Evolutionary conservation across 2,329 filamentous ascomycete species (phyloP).

Genomic region (Ascochyta lentis): DNA sequence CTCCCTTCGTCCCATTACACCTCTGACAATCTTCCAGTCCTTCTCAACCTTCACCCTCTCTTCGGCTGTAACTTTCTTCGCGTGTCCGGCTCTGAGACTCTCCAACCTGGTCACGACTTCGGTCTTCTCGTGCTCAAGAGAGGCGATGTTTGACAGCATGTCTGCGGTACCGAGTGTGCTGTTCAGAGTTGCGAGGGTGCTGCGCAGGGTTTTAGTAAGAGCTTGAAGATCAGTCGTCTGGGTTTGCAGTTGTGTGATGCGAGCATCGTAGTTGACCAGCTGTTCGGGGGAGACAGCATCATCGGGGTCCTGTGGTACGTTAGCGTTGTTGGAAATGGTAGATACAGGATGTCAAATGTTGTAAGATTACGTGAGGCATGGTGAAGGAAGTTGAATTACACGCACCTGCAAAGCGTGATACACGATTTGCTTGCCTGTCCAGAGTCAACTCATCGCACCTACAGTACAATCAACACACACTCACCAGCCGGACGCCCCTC

Average conservation of each 20-base stretch:
- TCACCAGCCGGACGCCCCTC: slow-evolving; percentile 63
- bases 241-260: slow-evolving; percentile 56
- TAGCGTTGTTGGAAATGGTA: background rate
- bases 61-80: slow-evolving; percentile 56
- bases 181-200: slow-evolving; percentile 54
- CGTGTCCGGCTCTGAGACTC: slow-evolving; percentile 49
- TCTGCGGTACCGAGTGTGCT: slow-evolving; percentile 59
- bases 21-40: slow-evolving; percentile 54
- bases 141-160: slow-evolving; percentile 53
- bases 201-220: slow-evolving; percentile 58
- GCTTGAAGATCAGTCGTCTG: slow-evolving; percentile 54
- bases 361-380: background rate
- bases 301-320: slow-evolving; percentile 53
- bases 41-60: slow-evolving; percentile 56
- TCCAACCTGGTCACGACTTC: slow-evolving; percentile 52
- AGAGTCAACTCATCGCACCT: background rate
- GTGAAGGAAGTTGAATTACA: background rate
- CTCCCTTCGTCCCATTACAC: slow-evolving; percentile 51
- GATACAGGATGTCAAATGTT: background rate
- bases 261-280: slow-evolving; percentile 57
- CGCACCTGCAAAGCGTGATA: slow-evolving; percentile 62
- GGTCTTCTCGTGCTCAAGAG: slow-evolving; percentile 55
- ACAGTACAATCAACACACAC: background rate
- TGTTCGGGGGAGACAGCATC: slow-evolving; percentile 57
- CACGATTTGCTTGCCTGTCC: slow-evolving; percentile 65